phyloP scores from a whole-genome alignment of 116 monocot genomes.

The Iris pallida region DNA sequence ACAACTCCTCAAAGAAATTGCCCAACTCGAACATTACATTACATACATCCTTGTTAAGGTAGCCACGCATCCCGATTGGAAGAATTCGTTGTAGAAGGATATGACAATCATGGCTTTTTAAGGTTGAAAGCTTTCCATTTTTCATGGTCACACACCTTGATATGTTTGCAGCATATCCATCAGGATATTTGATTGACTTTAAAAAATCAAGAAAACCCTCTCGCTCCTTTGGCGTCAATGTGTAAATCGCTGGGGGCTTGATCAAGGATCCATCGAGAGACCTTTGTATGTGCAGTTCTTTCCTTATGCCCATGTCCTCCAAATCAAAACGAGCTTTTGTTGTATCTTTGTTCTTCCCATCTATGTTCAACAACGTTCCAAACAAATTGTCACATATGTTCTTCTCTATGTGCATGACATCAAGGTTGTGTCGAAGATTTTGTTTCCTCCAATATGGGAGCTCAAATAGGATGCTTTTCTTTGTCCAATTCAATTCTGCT shows the following conservation, averaged over 20 bases:
- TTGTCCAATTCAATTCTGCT: not conserved
- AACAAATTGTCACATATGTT: too few species aligned
- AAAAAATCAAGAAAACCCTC: not conserved
- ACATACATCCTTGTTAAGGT: not conserved
- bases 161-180: constrained; percentile 6
- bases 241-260: not conserved
- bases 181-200: not conserved
- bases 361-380: too few species aligned
- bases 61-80: not conserved
- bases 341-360: not conserved
- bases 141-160: not conserved
- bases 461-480: constrained; percentile 6
- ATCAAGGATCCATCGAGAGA: not conserved
- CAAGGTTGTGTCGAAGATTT: too few species aligned
- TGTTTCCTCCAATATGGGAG: too few species aligned
- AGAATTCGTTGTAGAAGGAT: constrained; percentile 7
- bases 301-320: not conserved
- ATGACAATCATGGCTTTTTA: constrained; percentile 13
- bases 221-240: not conserved
- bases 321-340: not conserved
- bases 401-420: too few species aligned
- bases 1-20: constrained; percentile 5
- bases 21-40: not conserved
- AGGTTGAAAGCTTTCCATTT: not conserved
- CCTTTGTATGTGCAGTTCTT: not conserved